A percentile compares a stretch with the other conserved stretches of the same genome.
Evolutionary conservation across 2,329 filamentous ascomycete genomes (phyloP).

Genomic region (Ophiostoma populinum): DNA sequence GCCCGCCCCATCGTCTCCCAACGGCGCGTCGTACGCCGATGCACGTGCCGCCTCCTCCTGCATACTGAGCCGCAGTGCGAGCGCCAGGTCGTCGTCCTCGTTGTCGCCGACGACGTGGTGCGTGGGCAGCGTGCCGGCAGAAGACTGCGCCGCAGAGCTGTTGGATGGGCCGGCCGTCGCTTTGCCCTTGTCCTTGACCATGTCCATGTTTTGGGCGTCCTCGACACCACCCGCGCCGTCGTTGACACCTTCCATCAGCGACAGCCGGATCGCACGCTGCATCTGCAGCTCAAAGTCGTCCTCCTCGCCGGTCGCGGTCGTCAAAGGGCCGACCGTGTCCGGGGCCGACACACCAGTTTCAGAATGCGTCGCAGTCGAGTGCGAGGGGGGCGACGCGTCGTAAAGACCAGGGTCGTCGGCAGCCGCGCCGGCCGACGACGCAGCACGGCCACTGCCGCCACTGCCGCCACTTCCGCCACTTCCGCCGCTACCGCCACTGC

Average conservation of each 20-base stretch:
- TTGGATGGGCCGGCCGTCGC: background rate
- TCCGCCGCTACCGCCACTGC: constrained; percentile 24
- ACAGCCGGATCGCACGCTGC: constrained; percentile 44
- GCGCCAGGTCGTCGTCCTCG: constrained; percentile 38
- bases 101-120: constrained; percentile 12
- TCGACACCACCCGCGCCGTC: constrained; percentile 16
- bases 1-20: background rate
- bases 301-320: constrained; percentile 18
- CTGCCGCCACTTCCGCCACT: background rate
- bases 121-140: background rate
- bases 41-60: constrained; percentile 31
- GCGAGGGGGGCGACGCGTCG: constrained; percentile 1
- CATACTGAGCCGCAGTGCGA: constrained; percentile 43
- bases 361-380: constrained; percentile 13
- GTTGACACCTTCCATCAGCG: constrained; percentile 37
- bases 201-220: background rate
- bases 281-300: constrained; percentile 43
- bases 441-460: background rate
- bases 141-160: no score
- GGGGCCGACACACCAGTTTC: constrained; percentile 30
- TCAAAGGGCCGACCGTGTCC: no score
- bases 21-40: constrained; percentile 2
- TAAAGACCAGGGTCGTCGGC: background rate
- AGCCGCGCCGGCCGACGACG: background rate
- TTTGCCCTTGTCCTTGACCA: background rate